Conservation (phyloP, 805 yeast species). For the Maudiozyma saulgeensis region DNA sequence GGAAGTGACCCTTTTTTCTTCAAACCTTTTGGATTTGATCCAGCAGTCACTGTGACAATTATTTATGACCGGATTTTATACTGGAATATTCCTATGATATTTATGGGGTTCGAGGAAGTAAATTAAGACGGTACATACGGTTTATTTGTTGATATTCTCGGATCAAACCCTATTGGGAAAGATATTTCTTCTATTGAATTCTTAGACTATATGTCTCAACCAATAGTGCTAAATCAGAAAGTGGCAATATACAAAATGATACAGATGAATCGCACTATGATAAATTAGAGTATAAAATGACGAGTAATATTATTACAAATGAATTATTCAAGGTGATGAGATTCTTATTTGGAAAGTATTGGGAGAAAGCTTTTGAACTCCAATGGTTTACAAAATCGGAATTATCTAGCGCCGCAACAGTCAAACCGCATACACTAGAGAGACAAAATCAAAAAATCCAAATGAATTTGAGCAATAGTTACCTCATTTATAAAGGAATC, state of each 20-base stretch:
- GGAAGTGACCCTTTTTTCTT: no score
- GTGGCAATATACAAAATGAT: neutral
- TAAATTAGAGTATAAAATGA: neutral
- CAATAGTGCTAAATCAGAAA: neutral
- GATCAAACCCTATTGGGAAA: no score
- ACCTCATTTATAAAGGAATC: neutral
- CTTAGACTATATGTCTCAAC: no score
- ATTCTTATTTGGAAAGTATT: neutral
- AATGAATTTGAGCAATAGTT: neutral
- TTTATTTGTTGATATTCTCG: no score
- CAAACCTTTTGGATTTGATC: no score
- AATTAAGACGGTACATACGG: no score
- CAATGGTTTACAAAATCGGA: neutral
- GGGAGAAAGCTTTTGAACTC: neutral
- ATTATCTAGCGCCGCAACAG: neutral
- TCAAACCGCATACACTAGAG: neutral
- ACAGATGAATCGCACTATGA: neutral
- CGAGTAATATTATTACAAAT: neutral
- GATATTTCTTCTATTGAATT: no score
- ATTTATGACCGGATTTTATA: no score
- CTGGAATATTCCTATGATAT: no score
- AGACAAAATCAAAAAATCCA: neutral
- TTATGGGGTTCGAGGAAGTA: no score
- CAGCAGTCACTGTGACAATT: no score
- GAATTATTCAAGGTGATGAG: neutral